Evolutionary conservation across 2,329 filamentous ascomycete genomes (phyloP).

Genomic region (Dryadomyces quercus-mongolicae): DNA sequence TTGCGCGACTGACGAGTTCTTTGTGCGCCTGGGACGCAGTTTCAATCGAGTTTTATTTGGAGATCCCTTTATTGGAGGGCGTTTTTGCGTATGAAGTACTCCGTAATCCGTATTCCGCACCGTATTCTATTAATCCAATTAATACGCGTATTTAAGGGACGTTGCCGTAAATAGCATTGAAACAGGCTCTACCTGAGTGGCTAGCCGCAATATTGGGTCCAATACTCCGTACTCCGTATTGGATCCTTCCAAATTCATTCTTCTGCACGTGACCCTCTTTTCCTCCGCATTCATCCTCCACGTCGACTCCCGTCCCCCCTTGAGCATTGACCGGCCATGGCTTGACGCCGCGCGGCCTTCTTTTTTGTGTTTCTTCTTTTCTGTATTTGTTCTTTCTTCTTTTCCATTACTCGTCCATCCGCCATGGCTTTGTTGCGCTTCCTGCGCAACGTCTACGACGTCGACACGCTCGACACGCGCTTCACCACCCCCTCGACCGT

Average conservation of each 20-base stretch:
- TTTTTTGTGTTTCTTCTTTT: not conserved
- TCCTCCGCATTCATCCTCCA: not conserved
- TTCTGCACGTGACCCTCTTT: not conserved
- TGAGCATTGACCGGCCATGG: not conserved
- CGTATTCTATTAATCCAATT: too few species aligned
- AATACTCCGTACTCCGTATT: too few species aligned
- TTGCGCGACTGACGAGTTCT: too few species aligned
- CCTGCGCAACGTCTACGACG: slow-evolving; percentile 37
- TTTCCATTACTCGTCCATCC: not conserved
- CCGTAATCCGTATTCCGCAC: too few species aligned
- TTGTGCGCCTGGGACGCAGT: too few species aligned
- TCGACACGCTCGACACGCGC: slow-evolving; percentile 32
- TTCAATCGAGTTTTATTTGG: too few species aligned
- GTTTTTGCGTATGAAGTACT: too few species aligned
- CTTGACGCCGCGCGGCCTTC: not conserved
- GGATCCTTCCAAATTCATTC: not conserved
- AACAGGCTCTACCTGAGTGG: too few species aligned
- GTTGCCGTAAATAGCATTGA: too few species aligned
- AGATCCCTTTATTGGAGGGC: too few species aligned
- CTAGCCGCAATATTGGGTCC: too few species aligned
- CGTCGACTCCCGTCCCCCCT: not conserved
- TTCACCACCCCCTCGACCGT: slow-evolving; percentile 54
- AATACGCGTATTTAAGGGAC: too few species aligned
- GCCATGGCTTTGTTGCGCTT: slow-evolving; percentile 26
- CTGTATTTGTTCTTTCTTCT: not conserved